A percentile compares a stretch with the other conserved stretches of the same genome.
Conservation (phyloP, 495 filamentous ascomycete genomes). For the Penicillium paradoxum region DNA sequence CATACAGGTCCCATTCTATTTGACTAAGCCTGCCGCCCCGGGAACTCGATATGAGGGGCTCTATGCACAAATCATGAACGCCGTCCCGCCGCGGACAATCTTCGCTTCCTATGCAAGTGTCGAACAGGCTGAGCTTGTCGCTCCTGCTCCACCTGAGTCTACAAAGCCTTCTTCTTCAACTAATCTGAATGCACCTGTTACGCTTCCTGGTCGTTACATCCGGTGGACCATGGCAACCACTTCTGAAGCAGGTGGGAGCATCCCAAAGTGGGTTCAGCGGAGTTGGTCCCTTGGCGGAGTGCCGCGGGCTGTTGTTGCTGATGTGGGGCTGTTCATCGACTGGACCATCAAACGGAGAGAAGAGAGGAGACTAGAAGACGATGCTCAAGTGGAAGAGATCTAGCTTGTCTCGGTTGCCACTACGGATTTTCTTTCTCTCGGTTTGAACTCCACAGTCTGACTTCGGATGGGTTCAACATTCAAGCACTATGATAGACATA, state of each 20-base stretch:
- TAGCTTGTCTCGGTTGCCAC: not conserved
- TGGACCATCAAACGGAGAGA: slow-evolving; percentile 45
- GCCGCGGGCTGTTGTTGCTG: slow-evolving; percentile 60
- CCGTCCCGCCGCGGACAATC: slow-evolving; percentile 39
- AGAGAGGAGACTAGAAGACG: slow-evolving; percentile 15
- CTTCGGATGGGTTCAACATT: not conserved
- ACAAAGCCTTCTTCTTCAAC: not conserved
- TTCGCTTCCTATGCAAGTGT: slow-evolving; percentile 56
- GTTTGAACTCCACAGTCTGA: not conserved
- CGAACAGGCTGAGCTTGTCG: slow-evolving; percentile 48
- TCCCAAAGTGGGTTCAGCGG: slow-evolving; percentile 63
- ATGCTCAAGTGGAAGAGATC: not conserved
- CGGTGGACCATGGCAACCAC: slow-evolving; percentile 68
- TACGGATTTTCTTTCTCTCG: not conserved
- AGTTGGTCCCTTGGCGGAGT: slow-evolving; percentile 52
- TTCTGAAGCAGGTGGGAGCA: slow-evolving; percentile 60
- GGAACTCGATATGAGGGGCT: slow-evolving; percentile 9
- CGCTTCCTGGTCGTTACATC: slow-evolving; percentile 28
- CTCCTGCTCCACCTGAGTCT: not conserved
- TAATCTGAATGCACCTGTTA: not conserved
- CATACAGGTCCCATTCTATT: slow-evolving; percentile 48
- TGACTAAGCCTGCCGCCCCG: not conserved
- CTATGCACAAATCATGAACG: slow-evolving; percentile 23
- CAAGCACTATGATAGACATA: not conserved
- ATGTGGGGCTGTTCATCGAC: slow-evolving; percentile 62